Conservation (phyloP, 75 land plant species). For the Cupressus sempervirens region DNA sequence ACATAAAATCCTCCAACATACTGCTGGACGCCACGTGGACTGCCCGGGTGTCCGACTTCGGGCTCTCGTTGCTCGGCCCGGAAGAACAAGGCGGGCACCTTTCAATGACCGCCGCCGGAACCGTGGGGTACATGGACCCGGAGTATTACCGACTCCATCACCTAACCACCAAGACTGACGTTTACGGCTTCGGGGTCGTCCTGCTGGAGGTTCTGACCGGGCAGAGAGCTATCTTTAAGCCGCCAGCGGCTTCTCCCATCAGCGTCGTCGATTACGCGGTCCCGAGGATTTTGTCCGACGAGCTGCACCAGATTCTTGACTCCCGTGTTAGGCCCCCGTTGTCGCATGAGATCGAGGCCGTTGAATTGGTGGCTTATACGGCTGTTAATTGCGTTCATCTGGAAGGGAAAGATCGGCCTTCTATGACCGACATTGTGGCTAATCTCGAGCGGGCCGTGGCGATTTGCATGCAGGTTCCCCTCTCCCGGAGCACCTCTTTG, state of each 20-base stretch:
- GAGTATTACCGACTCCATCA: constrained; percentile 80
- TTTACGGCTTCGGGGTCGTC: constrained; percentile 79
- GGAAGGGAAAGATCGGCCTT: constrained; percentile 72
- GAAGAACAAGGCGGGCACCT: constrained; percentile 28
- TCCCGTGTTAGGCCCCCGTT: constrained; percentile 41
- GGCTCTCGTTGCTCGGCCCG: constrained; percentile 64
- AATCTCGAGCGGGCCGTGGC: constrained; percentile 56
- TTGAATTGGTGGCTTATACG: constrained; percentile 55
- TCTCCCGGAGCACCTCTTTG: not conserved
- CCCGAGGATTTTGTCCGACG: constrained; percentile 49
- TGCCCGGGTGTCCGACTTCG: constrained; percentile 76
- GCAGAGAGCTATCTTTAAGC: constrained; percentile 58
- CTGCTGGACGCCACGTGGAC: constrained; percentile 60
- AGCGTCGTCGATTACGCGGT: constrained; percentile 71
- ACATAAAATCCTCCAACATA: constrained; percentile 83
- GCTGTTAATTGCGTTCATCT: constrained; percentile 59
- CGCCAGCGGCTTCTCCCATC: constrained; percentile 20
- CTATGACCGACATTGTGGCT: constrained; percentile 53
- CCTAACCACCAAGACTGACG: constrained; percentile 76
- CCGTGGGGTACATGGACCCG: constrained; percentile 82
- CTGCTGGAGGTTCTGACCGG: constrained; percentile 75
- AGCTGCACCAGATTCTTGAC: constrained; percentile 46
- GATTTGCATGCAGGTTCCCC: constrained; percentile 14
- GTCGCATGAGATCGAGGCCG: constrained; percentile 55
- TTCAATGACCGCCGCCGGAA: constrained; percentile 56